Percentiles rank a stretch among this genome's conserved stretches.
Evolutionary conservation across 176 grass and related monocot genomes (phyloP).

Genomic region (Phragmites australis): DNA sequence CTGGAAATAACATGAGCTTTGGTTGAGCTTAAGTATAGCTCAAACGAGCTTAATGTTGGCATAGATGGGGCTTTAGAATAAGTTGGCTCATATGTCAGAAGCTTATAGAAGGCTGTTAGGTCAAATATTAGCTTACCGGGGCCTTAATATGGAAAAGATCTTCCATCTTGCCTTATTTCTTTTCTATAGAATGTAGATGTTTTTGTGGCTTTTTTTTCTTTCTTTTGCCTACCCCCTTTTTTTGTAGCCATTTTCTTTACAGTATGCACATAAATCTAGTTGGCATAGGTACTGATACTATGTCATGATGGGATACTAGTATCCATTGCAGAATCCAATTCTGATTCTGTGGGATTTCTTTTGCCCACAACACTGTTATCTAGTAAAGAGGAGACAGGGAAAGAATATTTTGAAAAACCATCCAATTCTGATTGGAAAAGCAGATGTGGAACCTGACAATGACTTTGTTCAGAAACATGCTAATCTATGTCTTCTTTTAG

Average conservation of each 20-base stretch:
- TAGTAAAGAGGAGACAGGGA: background rate
- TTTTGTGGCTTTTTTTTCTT: background rate
- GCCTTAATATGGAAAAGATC: background rate
- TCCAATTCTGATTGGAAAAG: background rate
- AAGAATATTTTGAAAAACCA: background rate
- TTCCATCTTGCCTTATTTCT: background rate
- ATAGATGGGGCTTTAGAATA: background rate
- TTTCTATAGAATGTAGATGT: background rate
- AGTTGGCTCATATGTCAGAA: background rate
- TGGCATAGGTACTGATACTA: background rate
- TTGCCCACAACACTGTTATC: background rate
- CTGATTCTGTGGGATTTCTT: background rate
- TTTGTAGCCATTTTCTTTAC: background rate
- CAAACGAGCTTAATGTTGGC: slow-evolving; percentile 3
- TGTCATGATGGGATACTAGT: background rate
- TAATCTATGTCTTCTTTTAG: background rate
- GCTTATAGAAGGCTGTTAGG: background rate
- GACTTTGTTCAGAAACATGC: slow-evolving; percentile 3
- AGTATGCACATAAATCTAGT: background rate
- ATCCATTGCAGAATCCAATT: background rate
- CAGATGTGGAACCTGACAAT: slow-evolving; percentile 12
- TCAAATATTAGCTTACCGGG: background rate
- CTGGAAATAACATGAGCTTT: background rate
- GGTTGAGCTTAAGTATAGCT: background rate
- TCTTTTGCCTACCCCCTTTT: background rate